Evolutionary conservation across 176 grass and related monocot genomes (phyloP).

Genomic region (Themeda triandra): DNA sequence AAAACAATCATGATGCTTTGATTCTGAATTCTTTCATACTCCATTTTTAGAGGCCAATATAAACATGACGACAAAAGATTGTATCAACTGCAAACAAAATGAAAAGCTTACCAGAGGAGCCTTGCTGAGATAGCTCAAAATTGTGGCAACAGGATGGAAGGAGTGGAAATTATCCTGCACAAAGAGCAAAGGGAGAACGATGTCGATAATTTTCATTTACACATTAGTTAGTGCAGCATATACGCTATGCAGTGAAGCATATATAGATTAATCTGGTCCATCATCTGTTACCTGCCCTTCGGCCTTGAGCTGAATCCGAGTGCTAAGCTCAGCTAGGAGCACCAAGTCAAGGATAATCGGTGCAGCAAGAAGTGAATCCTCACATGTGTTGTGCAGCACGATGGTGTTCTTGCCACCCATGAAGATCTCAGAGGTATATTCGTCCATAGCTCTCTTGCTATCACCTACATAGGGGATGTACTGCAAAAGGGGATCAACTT

Average conservation of each 20-base stretch:
- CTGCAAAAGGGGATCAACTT: conserved; percentile 26
- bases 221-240: neutral
- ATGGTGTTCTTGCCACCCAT: conserved; percentile 82
- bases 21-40: neutral
- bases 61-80: neutral
- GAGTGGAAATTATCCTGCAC: conserved; percentile 80
- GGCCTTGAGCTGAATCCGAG: conserved; percentile 74
- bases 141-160: conserved; percentile 78
- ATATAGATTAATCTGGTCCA: neutral
- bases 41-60: neutral
- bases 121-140: conserved; percentile 87
- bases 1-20: neutral
- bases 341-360: conserved; percentile 82
- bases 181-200: neutral
- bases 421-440: conserved; percentile 88
- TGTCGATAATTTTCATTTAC: neutral
- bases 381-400: conserved; percentile 82
- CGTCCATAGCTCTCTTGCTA: conserved; percentile 88
- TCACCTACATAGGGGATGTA: conserved; percentile 83
- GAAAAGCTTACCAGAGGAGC: conserved; percentile 69
- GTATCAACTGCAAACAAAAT: neutral
- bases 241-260: neutral
- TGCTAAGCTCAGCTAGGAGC: conserved; percentile 75
- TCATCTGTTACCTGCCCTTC: conserved; percentile 53
- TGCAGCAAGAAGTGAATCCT: conserved; percentile 76